These are phyloP conservation scores for Cordyceps fumosorosea DNA, from an alignment of 2,329 filamentous ascomycete species.

Conservation along the genomic window DNA sequence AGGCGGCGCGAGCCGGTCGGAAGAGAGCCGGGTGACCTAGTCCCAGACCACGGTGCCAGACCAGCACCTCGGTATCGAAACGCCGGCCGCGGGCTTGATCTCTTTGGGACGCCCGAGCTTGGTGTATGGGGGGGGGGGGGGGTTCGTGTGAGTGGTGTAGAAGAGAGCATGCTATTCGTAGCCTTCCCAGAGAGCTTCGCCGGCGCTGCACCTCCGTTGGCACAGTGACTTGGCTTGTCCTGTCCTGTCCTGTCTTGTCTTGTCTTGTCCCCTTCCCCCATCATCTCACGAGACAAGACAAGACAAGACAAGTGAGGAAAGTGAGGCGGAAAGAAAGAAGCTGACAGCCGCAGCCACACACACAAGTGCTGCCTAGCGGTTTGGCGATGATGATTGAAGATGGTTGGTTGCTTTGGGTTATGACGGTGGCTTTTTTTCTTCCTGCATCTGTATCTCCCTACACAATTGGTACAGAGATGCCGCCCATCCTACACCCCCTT, in stretches of 20 bases:
- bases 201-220: conserved; percentile 1
- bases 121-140: background rate
- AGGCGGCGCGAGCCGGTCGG: background rate
- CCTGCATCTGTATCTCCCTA: background rate
- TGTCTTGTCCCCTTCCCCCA: too few relatives aligned
- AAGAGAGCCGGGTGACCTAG: background rate
- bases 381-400: too few relatives aligned
- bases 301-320: too few relatives aligned
- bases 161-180: too few relatives aligned
- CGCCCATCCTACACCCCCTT: background rate
- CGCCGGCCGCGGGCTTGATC: background rate
- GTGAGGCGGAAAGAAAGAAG: background rate
- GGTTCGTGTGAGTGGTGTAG: too few relatives aligned
- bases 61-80: conserved; percentile 1
- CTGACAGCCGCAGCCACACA: too few relatives aligned
- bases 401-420: too few relatives aligned
- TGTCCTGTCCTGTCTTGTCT: too few relatives aligned
- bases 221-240: background rate
- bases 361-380: too few relatives aligned
- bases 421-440: too few relatives aligned
- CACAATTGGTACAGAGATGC: background rate
- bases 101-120: background rate
- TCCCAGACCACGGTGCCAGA: background rate
- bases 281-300: too few relatives aligned
- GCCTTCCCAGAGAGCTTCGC: too few relatives aligned